Evolutionary conservation across 768 basidiomycete species (phyloP).

Genomic region (Mycena haematopus): DNA sequence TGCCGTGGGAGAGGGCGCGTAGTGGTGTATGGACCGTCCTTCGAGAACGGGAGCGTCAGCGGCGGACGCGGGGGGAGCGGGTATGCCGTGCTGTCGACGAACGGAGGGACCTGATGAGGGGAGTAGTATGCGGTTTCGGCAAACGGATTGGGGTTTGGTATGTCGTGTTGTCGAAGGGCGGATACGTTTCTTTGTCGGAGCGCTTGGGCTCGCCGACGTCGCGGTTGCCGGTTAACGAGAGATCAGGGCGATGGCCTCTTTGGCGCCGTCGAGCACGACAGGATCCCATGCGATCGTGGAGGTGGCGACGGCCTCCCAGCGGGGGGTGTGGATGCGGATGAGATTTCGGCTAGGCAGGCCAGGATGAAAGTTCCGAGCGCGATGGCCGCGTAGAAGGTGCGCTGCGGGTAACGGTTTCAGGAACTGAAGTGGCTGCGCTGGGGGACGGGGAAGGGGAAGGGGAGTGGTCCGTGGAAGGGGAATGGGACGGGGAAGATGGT

Average conservation of each 20-base stretch:
- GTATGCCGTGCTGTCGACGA: slow-evolving; percentile 31
- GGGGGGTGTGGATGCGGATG: slow-evolving; percentile 48
- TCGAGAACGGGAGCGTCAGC: not conserved
- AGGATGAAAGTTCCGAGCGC: slow-evolving; percentile 54
- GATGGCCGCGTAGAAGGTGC: slow-evolving; percentile 58
- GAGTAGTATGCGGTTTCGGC: slow-evolving; percentile 31
- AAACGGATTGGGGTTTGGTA: slow-evolving; percentile 27
- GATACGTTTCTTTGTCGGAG: slow-evolving; percentile 36
- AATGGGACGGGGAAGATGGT: not conserved
- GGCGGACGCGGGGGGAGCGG: slow-evolving; percentile 29
- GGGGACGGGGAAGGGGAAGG: slow-evolving; percentile 1
- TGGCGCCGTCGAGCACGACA: slow-evolving; percentile 33
- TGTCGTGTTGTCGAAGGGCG: slow-evolving; percentile 31
- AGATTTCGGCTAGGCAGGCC: slow-evolving; percentile 52
- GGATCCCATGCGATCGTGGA: slow-evolving; percentile 38
- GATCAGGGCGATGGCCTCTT: slow-evolving; percentile 37
- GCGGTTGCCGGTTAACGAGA: slow-evolving; percentile 45
- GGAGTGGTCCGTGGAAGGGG: too few relatives aligned
- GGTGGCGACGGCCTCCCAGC: slow-evolving; percentile 41
- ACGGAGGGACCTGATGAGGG: slow-evolving; percentile 32
- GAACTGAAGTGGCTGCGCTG: not conserved
- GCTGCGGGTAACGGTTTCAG: slow-evolving; percentile 31
- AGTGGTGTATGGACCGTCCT: slow-evolving; percentile 32
- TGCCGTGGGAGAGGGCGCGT: slow-evolving; percentile 39
- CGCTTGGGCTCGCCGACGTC: slow-evolving; percentile 51